Base-by-base conservation (phyloP, 2,329 filamentous ascomycete genomes). In the Pyrenophora graminea region DNA sequence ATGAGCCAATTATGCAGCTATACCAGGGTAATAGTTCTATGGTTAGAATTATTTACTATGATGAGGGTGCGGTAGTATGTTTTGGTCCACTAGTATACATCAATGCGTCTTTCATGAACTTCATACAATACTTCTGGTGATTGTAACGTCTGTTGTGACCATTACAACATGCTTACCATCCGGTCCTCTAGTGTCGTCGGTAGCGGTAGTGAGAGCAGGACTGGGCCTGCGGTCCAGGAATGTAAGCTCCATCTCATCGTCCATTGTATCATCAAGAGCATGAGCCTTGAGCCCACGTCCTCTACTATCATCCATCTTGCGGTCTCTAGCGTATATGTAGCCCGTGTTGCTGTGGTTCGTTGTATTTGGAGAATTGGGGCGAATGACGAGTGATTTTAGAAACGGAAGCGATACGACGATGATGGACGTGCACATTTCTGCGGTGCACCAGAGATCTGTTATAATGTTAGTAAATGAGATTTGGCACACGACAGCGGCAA, bases 401-500 rank as follows among this genome's bases (percentile, higher is more conserved):
- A 51, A 49, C 6, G 61, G 62, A 5, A 65, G 54, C 3, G 59
- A 65, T 25, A 58, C 62, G 31, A 65, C 61, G 18, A 56, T 55
- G 30, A 53, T 34, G 38, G 59, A 57, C 36, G 59, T 64, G 38
- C 59, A 58, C 55, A 64, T 59, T 39, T 65, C 61, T 19, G 61
- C 61, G 17, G 61, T 63, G 23, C 58, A 63, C 59, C 59, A 63
- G 6, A 57, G 41, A 36, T 63, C 62, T 65, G 30, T 9, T 13
- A n/a, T 25, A 10, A 42, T 48, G 30, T 53, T 37, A 53, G 37
- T 10, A 12, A 27, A 13, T 9, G 27, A 4, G 19, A 4, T 5
- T 8, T 9, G 8, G 23, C 8, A 13, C 17, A 12, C 12, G 6
- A 18, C 6, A 17, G 33, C 5, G 25, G 7, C 27, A 13, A 12